Conservation (phyloP, 345 rosid genomes). For the Pelargonium nanum region DNA sequence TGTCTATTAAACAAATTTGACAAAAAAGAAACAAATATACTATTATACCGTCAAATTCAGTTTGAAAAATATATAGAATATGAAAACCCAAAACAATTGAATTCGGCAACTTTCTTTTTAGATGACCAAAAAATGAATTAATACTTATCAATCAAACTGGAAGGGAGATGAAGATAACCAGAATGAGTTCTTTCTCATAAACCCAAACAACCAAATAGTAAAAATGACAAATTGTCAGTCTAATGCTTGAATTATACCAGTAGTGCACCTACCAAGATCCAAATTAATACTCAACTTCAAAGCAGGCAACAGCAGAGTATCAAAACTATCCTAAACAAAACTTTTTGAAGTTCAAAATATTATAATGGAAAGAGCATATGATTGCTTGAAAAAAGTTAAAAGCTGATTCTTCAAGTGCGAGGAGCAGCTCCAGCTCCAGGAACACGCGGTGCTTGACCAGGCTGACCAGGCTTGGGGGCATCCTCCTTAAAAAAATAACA, state of each 20-base stretch:
- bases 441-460: slow-evolving; percentile 41
- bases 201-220: too few relatives aligned
- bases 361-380: slow-evolving; percentile 11
- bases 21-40: too few relatives aligned
- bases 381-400: slow-evolving; percentile 1
- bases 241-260: not conserved
- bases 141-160: too few relatives aligned
- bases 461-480: slow-evolving; percentile 22
- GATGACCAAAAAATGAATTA: too few relatives aligned
- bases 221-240: not conserved
- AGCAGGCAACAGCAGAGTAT: not conserved
- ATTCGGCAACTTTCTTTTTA: too few relatives aligned
- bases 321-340: slow-evolving; percentile 9
- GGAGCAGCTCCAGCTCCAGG: slow-evolving; percentile 38
- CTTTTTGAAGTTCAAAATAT: slow-evolving; percentile 6
- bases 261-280: not conserved
- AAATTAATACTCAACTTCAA: not conserved
- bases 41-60: too few relatives aligned
- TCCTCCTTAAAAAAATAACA: slow-evolving; percentile 28
- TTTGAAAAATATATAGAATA: too few relatives aligned
- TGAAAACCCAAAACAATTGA: too few relatives aligned
- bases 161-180: too few relatives aligned
- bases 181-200: too few relatives aligned
- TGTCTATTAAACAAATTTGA: too few relatives aligned
- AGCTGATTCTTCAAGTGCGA: slow-evolving; percentile 26